phyloP scores from a whole-genome alignment of 768 basidiomycete species.

The Boletus sp. region DNA sequence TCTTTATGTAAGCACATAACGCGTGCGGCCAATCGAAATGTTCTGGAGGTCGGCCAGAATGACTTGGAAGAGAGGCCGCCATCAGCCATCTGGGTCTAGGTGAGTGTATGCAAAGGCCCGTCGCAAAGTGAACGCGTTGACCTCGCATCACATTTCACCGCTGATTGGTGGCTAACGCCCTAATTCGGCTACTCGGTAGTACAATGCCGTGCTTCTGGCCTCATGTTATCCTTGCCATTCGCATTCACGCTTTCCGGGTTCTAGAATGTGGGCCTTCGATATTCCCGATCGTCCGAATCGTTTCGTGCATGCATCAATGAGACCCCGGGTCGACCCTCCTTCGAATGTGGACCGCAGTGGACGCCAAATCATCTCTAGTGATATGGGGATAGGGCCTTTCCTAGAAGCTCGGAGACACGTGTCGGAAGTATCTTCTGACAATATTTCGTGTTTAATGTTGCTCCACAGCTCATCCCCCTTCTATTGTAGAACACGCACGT shows the following conservation, averaged over 20 bases:
- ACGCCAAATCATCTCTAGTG: background rate
- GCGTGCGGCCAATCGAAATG: conserved; percentile 4
- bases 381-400: background rate
- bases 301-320: conserved; percentile 9
- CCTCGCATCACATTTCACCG: conserved; percentile 13
- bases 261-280: conserved; percentile 19
- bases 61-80: conserved; percentile 4
- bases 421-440: conserved; percentile 1
- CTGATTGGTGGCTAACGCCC: conserved; percentile 15
- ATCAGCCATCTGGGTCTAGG: conserved; percentile 10
- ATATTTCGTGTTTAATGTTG: background rate
- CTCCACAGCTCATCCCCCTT: background rate
- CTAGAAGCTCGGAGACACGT: conserved; percentile 2
- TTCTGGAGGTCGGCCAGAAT: conserved; percentile 8
- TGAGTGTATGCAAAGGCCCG: conserved; percentile 12
- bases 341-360: background rate
- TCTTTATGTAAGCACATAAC: conserved; percentile 9
- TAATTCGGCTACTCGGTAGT: conserved; percentile 15
- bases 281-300: conserved; percentile 22
- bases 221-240: conserved; percentile 28
- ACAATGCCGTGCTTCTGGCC: conserved; percentile 24
- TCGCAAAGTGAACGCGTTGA: conserved; percentile 13
- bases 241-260: conserved; percentile 21
- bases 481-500: background rate
- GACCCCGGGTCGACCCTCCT: conserved; percentile 18